Percentiles rank a stretch among this genome's conserved stretches.
phyloP scores from a whole-genome alignment of 2,329 filamentous ascomycete genomes.

The Lasiodiplodia sp. region DNA sequence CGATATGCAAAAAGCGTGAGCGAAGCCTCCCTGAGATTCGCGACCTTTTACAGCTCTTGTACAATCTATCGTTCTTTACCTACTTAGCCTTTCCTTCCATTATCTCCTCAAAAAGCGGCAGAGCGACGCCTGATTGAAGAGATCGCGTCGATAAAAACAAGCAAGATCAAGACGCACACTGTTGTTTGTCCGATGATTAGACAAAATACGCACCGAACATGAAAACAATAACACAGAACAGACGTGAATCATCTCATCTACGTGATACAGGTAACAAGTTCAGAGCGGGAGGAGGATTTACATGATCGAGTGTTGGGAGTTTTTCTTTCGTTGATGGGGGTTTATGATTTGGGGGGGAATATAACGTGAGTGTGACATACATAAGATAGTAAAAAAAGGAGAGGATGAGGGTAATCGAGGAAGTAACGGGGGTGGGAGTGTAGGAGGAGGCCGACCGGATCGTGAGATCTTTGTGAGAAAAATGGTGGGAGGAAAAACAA shows the following conservation, averaged over 20 bases:
- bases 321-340: slow-evolving; percentile 3
- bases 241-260: slow-evolving; percentile 27
- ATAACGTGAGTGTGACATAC: not conserved
- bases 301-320: not conserved
- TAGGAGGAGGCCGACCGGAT: not conserved
- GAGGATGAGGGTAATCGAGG: not conserved
- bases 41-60: not conserved
- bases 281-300: slow-evolving; percentile 5
- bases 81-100: not conserved
- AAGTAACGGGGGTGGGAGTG: not conserved
- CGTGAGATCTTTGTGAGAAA: not conserved
- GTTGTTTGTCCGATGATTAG: not conserved
- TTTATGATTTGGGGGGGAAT: slow-evolving; percentile 6
- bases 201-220: not conserved
- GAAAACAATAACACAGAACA: not conserved
- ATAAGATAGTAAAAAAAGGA: not conserved
- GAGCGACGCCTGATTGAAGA: not conserved
- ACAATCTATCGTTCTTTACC: not conserved
- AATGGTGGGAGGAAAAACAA: not conserved
- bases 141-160: not conserved
- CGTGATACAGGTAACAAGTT: slow-evolving; percentile 18
- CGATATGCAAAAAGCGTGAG: no score
- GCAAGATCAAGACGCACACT: not conserved
- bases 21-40: not conserved
- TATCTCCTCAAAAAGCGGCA: not conserved